Base-by-base conservation (phyloP, 805 yeast species). In the Cyberlindnera sargentensis region DNA sequence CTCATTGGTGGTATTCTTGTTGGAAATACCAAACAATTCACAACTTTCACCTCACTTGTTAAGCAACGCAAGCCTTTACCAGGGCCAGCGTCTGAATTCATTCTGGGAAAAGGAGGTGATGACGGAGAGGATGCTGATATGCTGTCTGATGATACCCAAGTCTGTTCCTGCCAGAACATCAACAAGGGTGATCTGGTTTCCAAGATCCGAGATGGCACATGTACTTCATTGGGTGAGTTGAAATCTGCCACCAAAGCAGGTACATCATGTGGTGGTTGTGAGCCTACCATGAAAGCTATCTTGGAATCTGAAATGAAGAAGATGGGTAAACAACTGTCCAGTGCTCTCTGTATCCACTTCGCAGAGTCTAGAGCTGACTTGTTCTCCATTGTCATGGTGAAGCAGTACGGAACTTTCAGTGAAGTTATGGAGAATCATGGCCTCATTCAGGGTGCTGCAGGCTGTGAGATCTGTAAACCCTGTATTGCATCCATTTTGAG, bases 251-350 rank as follows among this genome's bases (percentile, higher is more conserved):
- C 69, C 5, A 65, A 65, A 42, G 68, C 70, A 3, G 70, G 64
- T 24, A 63, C 68, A 23, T 65, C 68, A 1, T 65, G 70, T 43
- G 68, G 70, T 39, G 70, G 68, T 7, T 65, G 70, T 50, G 64
- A 62, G 36, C 64, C 66, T 6, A 62, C 65, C 1, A 60, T 65
- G 47, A 64, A 63, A 48, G 59, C 62, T 24, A 60, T 65, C 7
- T 65, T 63, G 46, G 64, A 60, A 32, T 48, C 60, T 3, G 67
- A 64, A 39, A 58, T 65, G 67, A 60, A 60, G 46, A 57, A 58
- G 26, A 49, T 61, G 54, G 68, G 69, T 9, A 52, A 61, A 37
- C 53, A 57, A 28, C 55, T 65, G 2, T 58, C 66, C 25, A 61
- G 54, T 42, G 48, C 62, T 5, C 43, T 65, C 26, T 65, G 69